Evolutionary conservation across 2,329 filamentous ascomycete species (phyloP).

Genomic region (Dichotomopilus funicola): DNA sequence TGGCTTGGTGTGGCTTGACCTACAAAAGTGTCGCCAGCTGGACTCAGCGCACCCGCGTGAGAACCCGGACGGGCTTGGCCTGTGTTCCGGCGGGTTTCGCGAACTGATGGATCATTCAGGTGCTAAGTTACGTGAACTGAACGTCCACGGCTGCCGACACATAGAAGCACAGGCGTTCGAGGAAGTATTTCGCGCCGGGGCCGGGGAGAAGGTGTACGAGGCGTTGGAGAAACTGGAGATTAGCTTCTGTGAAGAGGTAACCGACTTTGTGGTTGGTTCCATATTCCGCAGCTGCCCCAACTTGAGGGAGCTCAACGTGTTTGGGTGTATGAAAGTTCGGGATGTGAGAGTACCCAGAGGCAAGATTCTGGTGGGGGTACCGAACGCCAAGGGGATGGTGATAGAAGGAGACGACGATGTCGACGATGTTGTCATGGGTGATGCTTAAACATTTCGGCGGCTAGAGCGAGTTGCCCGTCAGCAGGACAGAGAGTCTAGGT

Average conservation of each 20-base stretch:
- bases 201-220: conserved; percentile 54
- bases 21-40: conserved; percentile 71
- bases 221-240: conserved; percentile 66
- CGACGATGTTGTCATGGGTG: neutral
- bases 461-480: too few species aligned
- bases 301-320: conserved; percentile 53
- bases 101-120: conserved; percentile 84
- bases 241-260: conserved; percentile 65
- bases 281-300: conserved; percentile 60
- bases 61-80: conserved; percentile 59
- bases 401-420: conserved; percentile 41
- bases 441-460: neutral
- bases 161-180: conserved; percentile 68
- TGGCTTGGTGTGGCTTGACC: conserved; percentile 62
- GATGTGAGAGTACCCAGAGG: conserved; percentile 48
- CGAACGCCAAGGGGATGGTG: conserved; percentile 55
- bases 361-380: conserved; percentile 51
- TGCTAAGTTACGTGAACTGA: conserved; percentile 55
- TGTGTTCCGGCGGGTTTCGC: conserved; percentile 68
- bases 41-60: conserved; percentile 64
- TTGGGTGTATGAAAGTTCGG: conserved; percentile 59
- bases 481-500: too few species aligned
- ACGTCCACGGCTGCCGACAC: conserved; percentile 79
- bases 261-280: conserved; percentile 55
- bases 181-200: conserved; percentile 56